Evolutionary conservation across 2,329 filamentous ascomycete genomes (phyloP).

Genomic region (Didymella lethalis): DNA sequence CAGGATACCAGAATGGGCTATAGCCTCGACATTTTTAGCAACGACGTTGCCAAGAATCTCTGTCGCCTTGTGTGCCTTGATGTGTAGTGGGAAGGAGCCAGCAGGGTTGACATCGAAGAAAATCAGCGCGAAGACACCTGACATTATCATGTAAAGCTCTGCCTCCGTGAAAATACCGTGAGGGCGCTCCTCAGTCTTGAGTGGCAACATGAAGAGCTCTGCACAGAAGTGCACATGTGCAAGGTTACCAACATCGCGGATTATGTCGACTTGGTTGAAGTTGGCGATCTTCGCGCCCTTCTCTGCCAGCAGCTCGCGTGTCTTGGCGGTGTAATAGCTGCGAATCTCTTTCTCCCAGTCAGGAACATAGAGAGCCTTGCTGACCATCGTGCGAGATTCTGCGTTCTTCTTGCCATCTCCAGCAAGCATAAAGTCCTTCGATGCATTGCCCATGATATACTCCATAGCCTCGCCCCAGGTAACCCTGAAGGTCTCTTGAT

Average conservation of each 20-base stretch:
- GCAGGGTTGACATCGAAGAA: slow-evolving; percentile 64
- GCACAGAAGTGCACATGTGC: slow-evolving; percentile 64
- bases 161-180: slow-evolving; percentile 62
- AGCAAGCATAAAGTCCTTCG: slow-evolving; percentile 64
- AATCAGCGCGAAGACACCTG: slow-evolving; percentile 61
- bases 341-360: slow-evolving; percentile 71
- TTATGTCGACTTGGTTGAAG: slow-evolving; percentile 74
- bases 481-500: slow-evolving; percentile 68
- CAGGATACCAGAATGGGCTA: slow-evolving; percentile 54
- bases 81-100: slow-evolving; percentile 60
- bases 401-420: slow-evolving; percentile 46
- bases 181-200: slow-evolving; percentile 62
- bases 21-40: slow-evolving; percentile 58
- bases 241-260: slow-evolving; percentile 64
- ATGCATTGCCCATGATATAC: slow-evolving; percentile 67
- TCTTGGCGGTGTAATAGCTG: slow-evolving; percentile 71
- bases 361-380: slow-evolving; percentile 66
- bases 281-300: slow-evolving; percentile 71
- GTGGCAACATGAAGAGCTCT: slow-evolving; percentile 62
- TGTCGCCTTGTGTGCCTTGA: slow-evolving; percentile 58
- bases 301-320: slow-evolving; percentile 66
- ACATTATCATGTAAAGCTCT: slow-evolving; percentile 63
- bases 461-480: slow-evolving; percentile 70
- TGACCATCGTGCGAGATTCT: slow-evolving; percentile 47
- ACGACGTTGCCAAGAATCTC: slow-evolving; percentile 60